Percentiles rank a stretch among this genome's conserved stretches.
phyloP scores from a whole-genome alignment of 345 rosid genomes.

The Citrus inodora region DNA sequence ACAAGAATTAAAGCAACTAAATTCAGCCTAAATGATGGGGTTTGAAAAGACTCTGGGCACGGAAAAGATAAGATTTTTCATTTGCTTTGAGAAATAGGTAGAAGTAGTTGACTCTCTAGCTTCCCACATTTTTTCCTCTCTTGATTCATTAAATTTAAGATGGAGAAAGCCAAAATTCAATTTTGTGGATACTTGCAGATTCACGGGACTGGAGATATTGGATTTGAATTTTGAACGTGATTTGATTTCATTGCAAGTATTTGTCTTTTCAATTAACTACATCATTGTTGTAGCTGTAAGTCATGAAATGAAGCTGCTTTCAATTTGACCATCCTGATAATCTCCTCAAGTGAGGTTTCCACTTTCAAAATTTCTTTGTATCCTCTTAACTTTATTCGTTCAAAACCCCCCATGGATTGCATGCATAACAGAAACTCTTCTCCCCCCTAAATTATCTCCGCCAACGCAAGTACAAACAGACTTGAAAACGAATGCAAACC shows the following conservation, averaged over 20 bases:
- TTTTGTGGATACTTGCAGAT: constrained; percentile 4
- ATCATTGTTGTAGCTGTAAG: not conserved
- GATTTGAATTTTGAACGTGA: not conserved
- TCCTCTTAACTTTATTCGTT: not conserved
- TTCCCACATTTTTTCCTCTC: not conserved
- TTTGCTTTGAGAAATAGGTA: constrained; percentile 1
- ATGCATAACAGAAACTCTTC: too few species aligned
- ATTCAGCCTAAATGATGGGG: constrained; percentile 19
- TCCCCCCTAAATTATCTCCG: too few species aligned
- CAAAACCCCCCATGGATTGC: too few species aligned
- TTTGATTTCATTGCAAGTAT: not conserved
- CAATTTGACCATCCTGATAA: not conserved
- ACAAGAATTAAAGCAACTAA: constrained; percentile 47
- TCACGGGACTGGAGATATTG: not conserved
- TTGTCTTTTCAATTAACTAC: not conserved
- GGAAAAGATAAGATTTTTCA: not conserved
- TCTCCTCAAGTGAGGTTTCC: not conserved
- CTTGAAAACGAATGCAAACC: not conserved
- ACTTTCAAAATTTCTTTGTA: not conserved
- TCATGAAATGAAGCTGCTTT: not conserved
- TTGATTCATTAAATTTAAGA: not conserved
- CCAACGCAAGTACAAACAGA: too few species aligned
- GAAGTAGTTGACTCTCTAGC: not conserved
- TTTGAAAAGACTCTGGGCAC: not conserved
- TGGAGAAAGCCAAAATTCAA: not conserved